A percentile compares a stretch with the other conserved stretches of the same genome.
These are phyloP conservation scores for Pseudogymnoascus sp. DNA, from an alignment of 2,329 filamentous ascomycete genomes.

Conservation along the genomic window DNA sequence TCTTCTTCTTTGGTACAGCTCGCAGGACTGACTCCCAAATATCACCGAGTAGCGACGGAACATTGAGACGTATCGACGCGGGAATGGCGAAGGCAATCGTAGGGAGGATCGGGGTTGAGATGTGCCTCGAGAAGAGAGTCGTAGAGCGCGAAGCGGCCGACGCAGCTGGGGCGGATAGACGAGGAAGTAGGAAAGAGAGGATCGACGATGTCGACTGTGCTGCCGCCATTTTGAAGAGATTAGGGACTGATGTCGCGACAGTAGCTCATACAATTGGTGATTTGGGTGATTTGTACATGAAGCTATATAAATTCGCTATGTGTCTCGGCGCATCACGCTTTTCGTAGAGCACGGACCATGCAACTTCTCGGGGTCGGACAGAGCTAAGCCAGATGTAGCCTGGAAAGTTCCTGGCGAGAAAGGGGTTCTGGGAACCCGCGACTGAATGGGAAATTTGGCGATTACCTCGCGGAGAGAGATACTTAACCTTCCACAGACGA, in stretches of 20 bases:
- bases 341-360: slow-evolving; percentile 6
- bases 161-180: slow-evolving; percentile 37
- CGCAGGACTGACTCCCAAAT: slow-evolving; percentile 90
- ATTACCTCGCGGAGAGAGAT: slow-evolving; percentile 8
- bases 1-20: slow-evolving; percentile 98
- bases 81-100: slow-evolving; percentile 51
- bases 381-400: not conserved
- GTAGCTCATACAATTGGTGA: not conserved
- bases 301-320: slow-evolving; percentile 3
- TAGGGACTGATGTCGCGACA: not conserved
- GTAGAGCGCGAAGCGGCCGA: slow-evolving; percentile 36
- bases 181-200: slow-evolving; percentile 46
- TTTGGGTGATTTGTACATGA: slow-evolving; percentile 1
- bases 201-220: slow-evolving; percentile 33
- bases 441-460: slow-evolving; percentile 9
- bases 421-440: slow-evolving; percentile 6
- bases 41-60: slow-evolving; percentile 64
- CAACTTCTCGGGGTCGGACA: not conserved
- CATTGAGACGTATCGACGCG: slow-evolving; percentile 46
- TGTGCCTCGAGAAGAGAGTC: slow-evolving; percentile 37
- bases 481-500: slow-evolving; percentile 6
- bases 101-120: slow-evolving; percentile 41
- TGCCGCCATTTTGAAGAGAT: slow-evolving; percentile 36
- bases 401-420: slow-evolving; percentile 9
- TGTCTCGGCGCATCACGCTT: slow-evolving; percentile 8